Evolutionary conservation across 768 basidiomycete genomes (phyloP), one percentile per base, ranked within the genome.

Genomic region (Strobilomyces confusus): DNA sequence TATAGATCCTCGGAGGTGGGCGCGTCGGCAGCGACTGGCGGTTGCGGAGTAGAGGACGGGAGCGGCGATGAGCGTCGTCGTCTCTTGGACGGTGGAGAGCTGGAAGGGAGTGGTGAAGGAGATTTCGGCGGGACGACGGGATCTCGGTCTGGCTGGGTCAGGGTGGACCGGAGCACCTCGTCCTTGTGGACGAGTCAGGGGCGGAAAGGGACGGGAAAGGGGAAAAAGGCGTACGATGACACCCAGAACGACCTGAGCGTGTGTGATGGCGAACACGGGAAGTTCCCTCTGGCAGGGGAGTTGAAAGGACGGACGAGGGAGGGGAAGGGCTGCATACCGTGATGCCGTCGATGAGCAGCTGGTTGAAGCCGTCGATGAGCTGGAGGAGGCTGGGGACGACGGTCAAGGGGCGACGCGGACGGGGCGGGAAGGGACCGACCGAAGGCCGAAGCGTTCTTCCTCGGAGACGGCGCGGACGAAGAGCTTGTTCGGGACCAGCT

Each of bases 371-470:
- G 4, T 77, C 73, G 2, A 92, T 67, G 79, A 92, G 86, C 58
- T 87, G 86, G 22, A 92, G 59, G 9, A 95, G 71, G 20, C 93
- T 92, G 4, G 25, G 53, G 0, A 56, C 12, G 45, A 36, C 4
- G 51, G n/a, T 48, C 23, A 64, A 33, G 22, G 33, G 42, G 9
- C 30, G 17, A 9, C n/a, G 19, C 20, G 30, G 22, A 32, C n/a
- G 14, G 5, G 1, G 41, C 14, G 23, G 23, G 19, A 37, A 53
- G 15, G 12, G 41, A 62, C 77, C 48, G 59, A 87, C 91, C 86
- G 77, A 52, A 90, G 66, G 14, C 80, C 92, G 87, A 92, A 95
- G 23, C 75, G 76, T 54, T 94, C 89, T 69, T 92, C 92, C 2
- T 75, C 62, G 0, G 78, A 81, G 0, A 66, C 68, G 13, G 80